phyloP scores from a whole-genome alignment of 2,329 filamentous ascomycete species.

The Aspergillus terreus region DNA sequence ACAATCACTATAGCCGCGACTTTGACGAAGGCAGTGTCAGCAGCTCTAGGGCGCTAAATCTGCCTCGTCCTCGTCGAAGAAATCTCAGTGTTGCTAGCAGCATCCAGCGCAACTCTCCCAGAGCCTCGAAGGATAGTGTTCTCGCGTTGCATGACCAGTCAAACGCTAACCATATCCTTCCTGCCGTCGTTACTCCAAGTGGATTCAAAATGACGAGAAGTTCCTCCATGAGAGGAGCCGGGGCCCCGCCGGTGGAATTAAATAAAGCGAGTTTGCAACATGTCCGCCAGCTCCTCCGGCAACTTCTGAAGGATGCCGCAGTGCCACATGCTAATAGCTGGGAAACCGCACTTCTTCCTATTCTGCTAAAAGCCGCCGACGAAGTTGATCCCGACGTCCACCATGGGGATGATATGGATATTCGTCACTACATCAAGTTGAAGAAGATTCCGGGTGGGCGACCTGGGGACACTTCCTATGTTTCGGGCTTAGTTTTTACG shows the following conservation, averaged over 20 bases:
- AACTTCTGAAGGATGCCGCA: conserved; percentile 72
- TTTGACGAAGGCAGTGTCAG: conserved; percentile 61
- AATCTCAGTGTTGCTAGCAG: conserved; percentile 83
- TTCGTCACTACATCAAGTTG: conserved; percentile 93
- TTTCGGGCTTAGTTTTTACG: conserved; percentile 93
- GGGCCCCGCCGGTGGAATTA: conserved; percentile 73
- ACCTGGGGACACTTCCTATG: conserved; percentile 89
- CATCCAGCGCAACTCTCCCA: conserved; percentile 68
- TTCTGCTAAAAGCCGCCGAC: conserved; percentile 84
- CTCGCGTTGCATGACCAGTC: conserved; percentile 31
- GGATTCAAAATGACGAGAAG: conserved; percentile 64
- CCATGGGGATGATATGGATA: conserved; percentile 90
- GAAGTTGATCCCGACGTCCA: conserved; percentile 93
- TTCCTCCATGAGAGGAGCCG: conserved; percentile 73
- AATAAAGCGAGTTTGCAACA: conserved; percentile 85
- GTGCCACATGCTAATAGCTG: conserved; percentile 73
- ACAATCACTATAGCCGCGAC: conserved; percentile 58
- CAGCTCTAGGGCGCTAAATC: conserved; percentile 56
- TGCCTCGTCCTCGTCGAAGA: conserved; percentile 65
- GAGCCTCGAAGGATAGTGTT: conserved; percentile 58
- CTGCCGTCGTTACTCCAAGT: conserved; percentile 31
- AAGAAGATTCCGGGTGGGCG: conserved; percentile 92
- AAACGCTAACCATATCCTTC: conserved; percentile 38
- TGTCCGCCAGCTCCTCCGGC: conserved; percentile 77
- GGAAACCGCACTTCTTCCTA: conserved; percentile 87